These are phyloP conservation scores for Suhomyces faveliae DNA, from an alignment of 805 yeast species.

Conservation along the genomic window DNA sequence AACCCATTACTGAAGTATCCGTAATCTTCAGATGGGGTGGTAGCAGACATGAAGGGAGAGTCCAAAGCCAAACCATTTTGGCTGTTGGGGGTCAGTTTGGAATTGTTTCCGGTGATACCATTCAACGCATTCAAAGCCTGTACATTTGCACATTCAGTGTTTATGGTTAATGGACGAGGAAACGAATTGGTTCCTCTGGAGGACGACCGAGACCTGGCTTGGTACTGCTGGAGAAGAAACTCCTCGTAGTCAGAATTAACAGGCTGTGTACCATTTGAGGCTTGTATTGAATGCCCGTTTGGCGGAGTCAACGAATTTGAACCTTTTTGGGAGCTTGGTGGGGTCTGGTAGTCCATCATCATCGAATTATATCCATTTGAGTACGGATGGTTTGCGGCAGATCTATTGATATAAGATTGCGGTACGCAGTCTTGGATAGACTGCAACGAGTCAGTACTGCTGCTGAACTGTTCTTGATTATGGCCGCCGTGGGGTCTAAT, in stretches of 20 bases:
- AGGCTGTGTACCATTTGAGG: constrained; percentile 5
- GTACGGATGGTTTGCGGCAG: constrained; percentile 18
- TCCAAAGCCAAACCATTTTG: constrained; percentile 24
- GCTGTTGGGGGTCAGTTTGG: not conserved
- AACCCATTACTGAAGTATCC: constrained; percentile 27
- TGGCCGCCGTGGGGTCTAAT: constrained; percentile 23
- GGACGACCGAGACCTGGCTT: constrained; percentile 21
- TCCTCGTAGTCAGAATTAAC: constrained; percentile 30
- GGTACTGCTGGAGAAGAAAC: constrained; percentile 21
- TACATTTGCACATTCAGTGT: constrained; percentile 33
- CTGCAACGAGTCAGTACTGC: constrained; percentile 42
- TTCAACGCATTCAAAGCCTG: constrained; percentile 24
- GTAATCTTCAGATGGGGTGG: constrained; percentile 36
- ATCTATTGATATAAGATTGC: constrained; percentile 35
- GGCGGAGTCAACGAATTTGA: constrained; percentile 21
- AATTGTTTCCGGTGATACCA: constrained; percentile 13
- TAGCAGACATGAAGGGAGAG: constrained; percentile 43
- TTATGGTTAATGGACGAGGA: constrained; percentile 37
- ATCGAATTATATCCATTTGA: constrained; percentile 27
- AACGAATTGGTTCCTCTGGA: constrained; percentile 23
- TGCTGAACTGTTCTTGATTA: constrained; percentile 21
- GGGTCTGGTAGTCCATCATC: constrained; percentile 44
- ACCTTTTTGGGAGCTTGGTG: constrained; percentile 35
- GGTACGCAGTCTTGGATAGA: constrained; percentile 46
- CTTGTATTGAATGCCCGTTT: constrained; percentile 6